Evolutionary conservation across 1,284 basidiomycete species (phyloP).

Genomic region (Rhodotorula sp.): DNA sequence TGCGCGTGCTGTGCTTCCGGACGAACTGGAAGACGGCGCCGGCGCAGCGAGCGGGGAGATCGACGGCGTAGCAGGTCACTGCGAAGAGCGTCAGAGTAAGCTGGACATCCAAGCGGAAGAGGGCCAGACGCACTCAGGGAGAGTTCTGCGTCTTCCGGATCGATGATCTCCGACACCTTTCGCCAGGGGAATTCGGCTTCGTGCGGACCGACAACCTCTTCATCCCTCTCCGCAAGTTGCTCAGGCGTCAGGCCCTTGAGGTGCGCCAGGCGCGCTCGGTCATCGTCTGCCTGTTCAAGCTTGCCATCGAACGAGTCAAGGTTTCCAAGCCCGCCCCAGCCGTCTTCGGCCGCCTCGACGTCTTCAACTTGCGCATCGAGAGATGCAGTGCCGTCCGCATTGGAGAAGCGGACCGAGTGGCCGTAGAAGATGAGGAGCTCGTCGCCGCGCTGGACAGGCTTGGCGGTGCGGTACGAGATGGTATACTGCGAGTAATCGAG

Average conservation of each 20-base stretch:
- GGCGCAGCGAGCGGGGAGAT: slow-evolving; percentile 26
- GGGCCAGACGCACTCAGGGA: slow-evolving; percentile 15
- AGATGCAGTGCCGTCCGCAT: not conserved
- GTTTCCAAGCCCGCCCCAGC: slow-evolving; percentile 29
- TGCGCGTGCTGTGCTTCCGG: slow-evolving; percentile 28
- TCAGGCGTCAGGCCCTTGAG: slow-evolving; percentile 3
- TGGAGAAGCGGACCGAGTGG: slow-evolving; percentile 46
- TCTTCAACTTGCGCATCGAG: not conserved
- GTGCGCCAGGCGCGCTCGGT: not conserved
- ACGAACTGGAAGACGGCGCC: slow-evolving; percentile 34
- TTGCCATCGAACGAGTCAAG: not conserved
- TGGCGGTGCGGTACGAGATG: slow-evolving; percentile 64
- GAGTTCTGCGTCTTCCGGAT: slow-evolving; percentile 48
- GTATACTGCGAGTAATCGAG: slow-evolving; percentile 56
- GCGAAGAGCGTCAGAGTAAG: not conserved
- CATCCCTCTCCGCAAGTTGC: slow-evolving; percentile 54
- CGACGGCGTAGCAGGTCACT: slow-evolving; percentile 39
- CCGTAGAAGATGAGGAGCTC: slow-evolving; percentile 79
- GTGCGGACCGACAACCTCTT: slow-evolving; percentile 50
- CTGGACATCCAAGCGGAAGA: not conserved
- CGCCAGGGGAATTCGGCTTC: slow-evolving; percentile 42
- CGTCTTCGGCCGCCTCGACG: slow-evolving; percentile 29
- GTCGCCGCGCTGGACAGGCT: slow-evolving; percentile 59
- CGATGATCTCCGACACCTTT: slow-evolving; percentile 48
- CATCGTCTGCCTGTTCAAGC: not conserved